These are phyloP conservation scores for Phaeosphaeriaceae sp. DNA, from an alignment of 2,329 filamentous ascomycete genomes.

Conservation along the genomic window DNA sequence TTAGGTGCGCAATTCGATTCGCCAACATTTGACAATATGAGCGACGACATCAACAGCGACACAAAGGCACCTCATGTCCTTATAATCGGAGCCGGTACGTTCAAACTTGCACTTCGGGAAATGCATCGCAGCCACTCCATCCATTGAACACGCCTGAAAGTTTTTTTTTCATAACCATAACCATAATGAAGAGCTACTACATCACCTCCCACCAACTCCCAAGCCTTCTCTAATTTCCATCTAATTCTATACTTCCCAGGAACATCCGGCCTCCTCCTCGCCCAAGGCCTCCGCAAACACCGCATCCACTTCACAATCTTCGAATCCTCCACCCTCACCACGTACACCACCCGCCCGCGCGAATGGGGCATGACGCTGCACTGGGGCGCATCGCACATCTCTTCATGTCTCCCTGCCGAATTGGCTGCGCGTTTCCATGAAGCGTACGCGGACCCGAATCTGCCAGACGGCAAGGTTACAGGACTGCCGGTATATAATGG, in stretches of 20 bases:
- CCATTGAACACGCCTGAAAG: no score
- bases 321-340: constrained; percentile 14
- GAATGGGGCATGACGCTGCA: constrained; percentile 39
- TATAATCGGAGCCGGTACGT: constrained; percentile 1
- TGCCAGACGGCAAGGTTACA: constrained; percentile 22
- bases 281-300: constrained; percentile 2
- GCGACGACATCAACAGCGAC: no score
- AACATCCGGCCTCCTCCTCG: constrained; percentile 2
- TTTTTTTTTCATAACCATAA: no score
- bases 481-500: constrained; percentile 33
- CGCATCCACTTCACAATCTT: constrained; percentile 21
- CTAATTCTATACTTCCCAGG: no score
- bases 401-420: constrained; percentile 21
- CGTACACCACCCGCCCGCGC: constrained; percentile 27
- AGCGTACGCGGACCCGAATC: constrained; percentile 28
- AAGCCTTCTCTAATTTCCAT: no score
- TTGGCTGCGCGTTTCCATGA: constrained; percentile 29
- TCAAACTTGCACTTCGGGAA: no score
- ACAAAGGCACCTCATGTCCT: not conserved
- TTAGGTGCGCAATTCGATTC: no score
- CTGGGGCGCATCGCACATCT: constrained; percentile 27
- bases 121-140: no score
- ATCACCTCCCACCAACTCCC: no score
- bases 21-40: no score
- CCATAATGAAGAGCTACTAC: no score